Evolutionary conservation across 345 rosid species (phyloP), one percentile per base, ranked within the genome.

Genomic region (Aegle marmelos): DNA sequence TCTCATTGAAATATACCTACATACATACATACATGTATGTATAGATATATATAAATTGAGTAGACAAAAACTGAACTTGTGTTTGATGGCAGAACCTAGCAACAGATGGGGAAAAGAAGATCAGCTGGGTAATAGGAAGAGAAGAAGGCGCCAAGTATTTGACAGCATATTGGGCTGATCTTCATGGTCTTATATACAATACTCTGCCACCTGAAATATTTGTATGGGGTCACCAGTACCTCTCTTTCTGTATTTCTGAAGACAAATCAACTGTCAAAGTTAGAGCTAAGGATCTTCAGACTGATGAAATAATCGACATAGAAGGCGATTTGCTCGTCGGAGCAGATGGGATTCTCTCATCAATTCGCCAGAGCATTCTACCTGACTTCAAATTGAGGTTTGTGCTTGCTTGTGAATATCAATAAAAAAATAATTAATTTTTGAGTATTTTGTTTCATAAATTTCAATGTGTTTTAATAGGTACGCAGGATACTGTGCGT

Each of bases 401-500:
- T 56, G 48, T 41, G 48, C 14, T 41, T 41, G 48, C 48, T 41
- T 10, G 48, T 2, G 48, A 41, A 41, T 41, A 41, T 41, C 14
- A 41, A 41, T 2, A 41, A 10, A 41, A 10, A 41, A 41, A 4
- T 41, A 41, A 41, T 41, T 41, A 41, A 41, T 11, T 28, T 41
- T 28, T 17, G 3, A 28, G 4, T 3, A 6, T 3, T 76, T 0
- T 9, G 9, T 22, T 41, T 75, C 7, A 22, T 54, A 21, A 2
- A 24, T 71, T 68, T 68, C 31, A 37, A 37, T n/a, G 70, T 67
- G 13, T 41, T 57, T 77, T 70, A 62, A 78, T 75, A 92, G 97
- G 89, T 92, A 94, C 75, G 85, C 93, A 7, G 94, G 93, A 33
- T 94, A 88, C 48, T 91, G 92, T 76, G 93, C 93, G 21, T 91